These are phyloP conservation scores for Cenchrus americanus DNA, from an alignment of 176 grass and related monocot genomes.

Conservation along the genomic window DNA sequence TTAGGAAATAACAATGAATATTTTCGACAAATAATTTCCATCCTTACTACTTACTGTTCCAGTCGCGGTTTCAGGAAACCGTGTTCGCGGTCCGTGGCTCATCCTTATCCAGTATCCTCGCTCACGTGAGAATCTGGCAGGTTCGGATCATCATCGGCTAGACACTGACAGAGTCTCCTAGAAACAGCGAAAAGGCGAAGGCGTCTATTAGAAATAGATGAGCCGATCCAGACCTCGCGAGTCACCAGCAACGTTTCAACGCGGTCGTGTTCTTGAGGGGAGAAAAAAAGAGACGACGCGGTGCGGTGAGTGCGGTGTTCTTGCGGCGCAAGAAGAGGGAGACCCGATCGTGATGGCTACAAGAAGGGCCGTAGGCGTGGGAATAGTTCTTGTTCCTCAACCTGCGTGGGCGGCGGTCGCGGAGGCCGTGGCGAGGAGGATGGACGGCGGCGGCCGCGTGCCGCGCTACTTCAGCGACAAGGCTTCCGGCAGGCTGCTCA, in stretches of 20 bases:
- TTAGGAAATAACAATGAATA: no score
- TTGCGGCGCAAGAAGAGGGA: conserved; percentile 24
- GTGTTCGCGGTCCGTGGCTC: conserved; percentile 4
- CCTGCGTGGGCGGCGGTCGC: conserved; percentile 18
- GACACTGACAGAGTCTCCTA: background rate
- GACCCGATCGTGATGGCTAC: conserved; percentile 40
- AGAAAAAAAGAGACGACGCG: background rate
- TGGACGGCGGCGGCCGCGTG: conserved; percentile 37
- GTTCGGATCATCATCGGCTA: background rate
- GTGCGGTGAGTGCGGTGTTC: background rate
- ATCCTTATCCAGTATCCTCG: conserved; percentile 42
- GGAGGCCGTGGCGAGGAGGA: conserved; percentile 33
- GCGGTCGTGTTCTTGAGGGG: conserved; percentile 7
- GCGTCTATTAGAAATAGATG: conserved; percentile 16
- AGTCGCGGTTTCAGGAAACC: background rate
- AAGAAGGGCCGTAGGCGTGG: conserved; percentile 29
- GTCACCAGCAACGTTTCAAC: conserved; percentile 24
- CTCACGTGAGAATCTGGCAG: background rate
- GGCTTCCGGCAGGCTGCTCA: conserved; percentile 63
- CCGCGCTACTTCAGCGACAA: conserved; percentile 73
- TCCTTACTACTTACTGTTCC: no score
- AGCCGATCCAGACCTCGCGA: background rate
- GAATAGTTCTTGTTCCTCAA: background rate
- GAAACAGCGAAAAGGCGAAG: background rate
- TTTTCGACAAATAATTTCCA: no score